phyloP scores from a whole-genome alignment of 1,284 basidiomycete genomes.

The Hortiboletus rubellus region DNA sequence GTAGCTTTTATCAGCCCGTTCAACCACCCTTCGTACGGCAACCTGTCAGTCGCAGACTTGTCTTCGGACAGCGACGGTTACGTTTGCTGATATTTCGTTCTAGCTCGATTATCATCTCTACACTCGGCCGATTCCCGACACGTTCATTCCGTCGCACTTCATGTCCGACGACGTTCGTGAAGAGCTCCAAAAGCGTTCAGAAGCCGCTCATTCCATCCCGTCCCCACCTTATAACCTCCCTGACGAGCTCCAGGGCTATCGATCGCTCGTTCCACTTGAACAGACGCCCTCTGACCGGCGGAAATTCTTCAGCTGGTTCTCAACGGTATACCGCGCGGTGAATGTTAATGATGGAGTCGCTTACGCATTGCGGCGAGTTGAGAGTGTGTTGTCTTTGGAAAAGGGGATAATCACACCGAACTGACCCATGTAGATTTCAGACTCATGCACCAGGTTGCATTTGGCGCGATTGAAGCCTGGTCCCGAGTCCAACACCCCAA shows the following conservation, averaged over 20 bases:
- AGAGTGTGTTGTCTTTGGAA: slow-evolving; percentile 57
- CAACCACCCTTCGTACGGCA: slow-evolving; percentile 61
- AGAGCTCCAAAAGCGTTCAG: slow-evolving; percentile 78
- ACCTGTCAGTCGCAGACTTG: slow-evolving; percentile 51
- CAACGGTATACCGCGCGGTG: slow-evolving; percentile 81
- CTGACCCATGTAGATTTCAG: slow-evolving; percentile 67
- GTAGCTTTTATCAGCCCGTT: slow-evolving; percentile 52
- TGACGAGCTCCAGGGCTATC: slow-evolving; percentile 89
- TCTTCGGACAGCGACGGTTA: not conserved
- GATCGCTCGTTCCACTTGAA: slow-evolving; percentile 83
- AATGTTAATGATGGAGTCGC: slow-evolving; percentile 77
- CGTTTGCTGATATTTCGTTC: slow-evolving; percentile 4
- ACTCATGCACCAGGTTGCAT: slow-evolving; percentile 79
- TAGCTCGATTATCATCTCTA: slow-evolving; percentile 94
- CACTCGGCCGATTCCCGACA: slow-evolving; percentile 58
- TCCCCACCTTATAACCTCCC: slow-evolving; percentile 64
- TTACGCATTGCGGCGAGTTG: slow-evolving; percentile 82
- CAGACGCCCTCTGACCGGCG: slow-evolving; percentile 53
- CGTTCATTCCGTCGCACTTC: slow-evolving; percentile 58
- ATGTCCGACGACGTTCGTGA: slow-evolving; percentile 77
- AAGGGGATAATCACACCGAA: not conserved
- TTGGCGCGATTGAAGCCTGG: slow-evolving; percentile 87
- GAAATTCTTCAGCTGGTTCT: slow-evolving; percentile 77
- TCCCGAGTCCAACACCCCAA: slow-evolving; percentile 83
- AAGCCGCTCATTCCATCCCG: slow-evolving; percentile 59